phyloP scores from a whole-genome alignment of 306 rosid species.

The Begonia loranthoides region DNA sequence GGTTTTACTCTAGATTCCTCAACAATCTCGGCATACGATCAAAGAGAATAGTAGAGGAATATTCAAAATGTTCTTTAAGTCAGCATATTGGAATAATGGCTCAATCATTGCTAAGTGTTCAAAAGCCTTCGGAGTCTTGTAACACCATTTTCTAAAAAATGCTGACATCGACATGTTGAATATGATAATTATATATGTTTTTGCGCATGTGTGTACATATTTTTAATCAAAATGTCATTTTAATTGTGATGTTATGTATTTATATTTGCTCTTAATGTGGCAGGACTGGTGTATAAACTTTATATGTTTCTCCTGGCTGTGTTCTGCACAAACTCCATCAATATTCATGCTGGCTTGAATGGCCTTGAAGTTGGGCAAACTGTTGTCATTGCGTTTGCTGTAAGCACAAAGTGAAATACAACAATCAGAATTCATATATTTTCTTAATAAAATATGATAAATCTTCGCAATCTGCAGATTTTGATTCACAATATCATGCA shows the following conservation, averaged over 20 bases:
- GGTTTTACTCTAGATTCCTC: too few relatives aligned
- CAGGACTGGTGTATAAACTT: conserved; percentile 86
- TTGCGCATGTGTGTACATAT: not conserved
- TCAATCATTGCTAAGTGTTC: too few relatives aligned
- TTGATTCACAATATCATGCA: conserved; percentile 70
- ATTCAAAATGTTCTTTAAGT: too few relatives aligned
- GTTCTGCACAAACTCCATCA: conserved; percentile 92
- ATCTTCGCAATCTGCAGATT: conserved; percentile 37
- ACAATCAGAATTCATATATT: conserved; percentile 5
- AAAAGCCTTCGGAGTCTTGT: too few relatives aligned
- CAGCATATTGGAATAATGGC: too few relatives aligned
- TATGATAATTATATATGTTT: not conserved
- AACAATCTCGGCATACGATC: too few relatives aligned
- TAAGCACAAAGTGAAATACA: conserved; percentile 26
- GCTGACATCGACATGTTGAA: not conserved
- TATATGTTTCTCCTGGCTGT: conserved; percentile 94
- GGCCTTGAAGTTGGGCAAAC: conserved; percentile 96
- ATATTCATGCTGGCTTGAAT: conserved; percentile 86
- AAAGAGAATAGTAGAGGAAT: too few relatives aligned
- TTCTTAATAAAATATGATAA: conserved; percentile 5
- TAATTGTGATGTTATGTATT: not conserved
- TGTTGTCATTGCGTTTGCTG: conserved; percentile 66
- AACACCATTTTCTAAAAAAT: too few relatives aligned
- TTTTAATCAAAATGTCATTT: not conserved
- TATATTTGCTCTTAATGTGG: not conserved